Evolutionary conservation across 148 eudicot species (phyloP).

Genomic region (Camellia japonica): DNA sequence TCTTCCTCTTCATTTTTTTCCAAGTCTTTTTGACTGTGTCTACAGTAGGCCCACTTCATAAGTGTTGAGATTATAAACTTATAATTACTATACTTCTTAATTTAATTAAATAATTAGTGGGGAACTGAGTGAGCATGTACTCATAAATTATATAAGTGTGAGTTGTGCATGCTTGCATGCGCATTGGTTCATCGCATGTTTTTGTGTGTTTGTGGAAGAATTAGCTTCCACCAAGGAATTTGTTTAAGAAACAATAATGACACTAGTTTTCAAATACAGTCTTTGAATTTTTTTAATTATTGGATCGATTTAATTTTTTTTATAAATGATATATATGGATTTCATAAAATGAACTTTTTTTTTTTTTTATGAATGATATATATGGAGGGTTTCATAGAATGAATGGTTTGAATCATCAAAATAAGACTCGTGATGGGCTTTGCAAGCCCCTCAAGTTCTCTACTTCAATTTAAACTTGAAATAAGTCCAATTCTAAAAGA

Average conservation of each 20-base stretch:
- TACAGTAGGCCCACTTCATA: background rate
- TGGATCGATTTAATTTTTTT: too few species aligned
- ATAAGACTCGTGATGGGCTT: too few species aligned
- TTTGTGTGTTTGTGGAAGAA: conserved; percentile 22
- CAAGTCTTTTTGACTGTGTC: background rate
- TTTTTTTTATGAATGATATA: too few species aligned
- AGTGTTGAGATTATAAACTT: conserved; percentile 12
- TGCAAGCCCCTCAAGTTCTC: too few species aligned
- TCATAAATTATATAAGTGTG: background rate
- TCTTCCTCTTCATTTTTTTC: background rate
- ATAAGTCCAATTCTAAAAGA: too few species aligned
- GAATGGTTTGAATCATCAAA: too few species aligned
- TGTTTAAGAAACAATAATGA: background rate
- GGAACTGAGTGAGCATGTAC: conserved; percentile 18
- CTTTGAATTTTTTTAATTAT: too few species aligned
- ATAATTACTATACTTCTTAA: background rate
- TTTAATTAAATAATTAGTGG: background rate
- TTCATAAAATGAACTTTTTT: too few species aligned
- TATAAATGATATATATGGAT: too few species aligned
- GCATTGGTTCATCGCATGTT: conserved; percentile 26
- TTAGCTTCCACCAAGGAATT: background rate
- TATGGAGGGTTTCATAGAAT: too few species aligned
- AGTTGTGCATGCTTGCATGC: conserved; percentile 32
- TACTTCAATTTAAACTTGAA: too few species aligned
- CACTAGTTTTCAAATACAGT: too few species aligned